Evolutionary conservation across 2,329 filamentous ascomycete species (phyloP).

Genomic region (Fusarium tricinctum): DNA sequence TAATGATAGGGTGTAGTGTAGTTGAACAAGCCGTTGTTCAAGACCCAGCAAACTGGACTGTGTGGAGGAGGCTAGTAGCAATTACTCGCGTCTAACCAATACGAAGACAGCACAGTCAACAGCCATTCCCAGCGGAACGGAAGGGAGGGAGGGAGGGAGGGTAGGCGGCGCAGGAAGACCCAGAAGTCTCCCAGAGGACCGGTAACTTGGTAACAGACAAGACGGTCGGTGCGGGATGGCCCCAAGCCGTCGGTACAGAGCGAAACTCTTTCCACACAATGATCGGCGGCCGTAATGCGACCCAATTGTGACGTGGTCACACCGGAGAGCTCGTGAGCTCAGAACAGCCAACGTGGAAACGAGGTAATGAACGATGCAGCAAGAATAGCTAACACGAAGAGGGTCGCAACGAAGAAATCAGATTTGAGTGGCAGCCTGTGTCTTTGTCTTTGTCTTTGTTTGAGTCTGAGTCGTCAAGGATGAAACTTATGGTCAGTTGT

Average conservation of each 20-base stretch:
- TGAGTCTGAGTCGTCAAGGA: background rate
- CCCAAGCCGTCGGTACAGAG: conserved; percentile 41
- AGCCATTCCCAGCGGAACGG: conserved; percentile 48
- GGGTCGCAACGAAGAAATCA: conserved; percentile 12
- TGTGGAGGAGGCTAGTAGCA: conserved; percentile 42
- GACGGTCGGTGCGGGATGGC: conserved; percentile 24
- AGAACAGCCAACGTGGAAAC: conserved; percentile 13
- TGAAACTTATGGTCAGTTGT: conserved; percentile 8
- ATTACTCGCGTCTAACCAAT: conserved; percentile 35
- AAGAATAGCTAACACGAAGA: conserved; percentile 12
- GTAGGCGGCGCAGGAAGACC: conserved; percentile 24
- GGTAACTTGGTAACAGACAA: conserved; percentile 38
- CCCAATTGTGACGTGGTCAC: conserved; percentile 49
- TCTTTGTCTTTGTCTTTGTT: no score
- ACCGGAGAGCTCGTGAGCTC: conserved; percentile 13
- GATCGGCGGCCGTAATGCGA: conserved; percentile 42
- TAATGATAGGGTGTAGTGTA: conserved; percentile 31
- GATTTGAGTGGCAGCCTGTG: conserved; percentile 3
- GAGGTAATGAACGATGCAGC: conserved; percentile 19
- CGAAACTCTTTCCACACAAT: conserved; percentile 38
- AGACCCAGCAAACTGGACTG: conserved; percentile 38
- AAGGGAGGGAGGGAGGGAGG: conserved; percentile 45
- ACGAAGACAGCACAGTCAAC: conserved; percentile 22
- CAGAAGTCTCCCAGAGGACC: conserved; percentile 40
- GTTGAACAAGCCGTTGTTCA: conserved; percentile 21